A percentile compares a stretch with the other conserved stretches of the same genome.
phyloP scores from a whole-genome alignment of 1,284 basidiomycete genomes.

The Marasmius tenuissimus region DNA sequence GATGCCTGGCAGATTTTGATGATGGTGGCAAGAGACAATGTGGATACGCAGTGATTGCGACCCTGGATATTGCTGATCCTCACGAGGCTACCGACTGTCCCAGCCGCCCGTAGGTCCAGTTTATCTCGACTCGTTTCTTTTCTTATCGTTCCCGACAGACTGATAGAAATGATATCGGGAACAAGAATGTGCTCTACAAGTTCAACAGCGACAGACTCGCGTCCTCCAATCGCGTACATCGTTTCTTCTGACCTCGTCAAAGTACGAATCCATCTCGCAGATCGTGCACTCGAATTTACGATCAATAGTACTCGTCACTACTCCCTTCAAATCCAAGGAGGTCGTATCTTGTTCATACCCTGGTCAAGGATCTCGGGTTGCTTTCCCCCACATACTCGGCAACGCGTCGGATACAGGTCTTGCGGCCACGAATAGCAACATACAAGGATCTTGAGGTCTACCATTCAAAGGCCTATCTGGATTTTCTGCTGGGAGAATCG shows the following conservation, averaged over 20 bases:
- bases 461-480: slow-evolving; percentile 58
- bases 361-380: slow-evolving; percentile 61
- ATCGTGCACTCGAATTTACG: not conserved
- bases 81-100: too few relatives aligned
- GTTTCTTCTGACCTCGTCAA: slow-evolving; percentile 58
- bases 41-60: too few relatives aligned
- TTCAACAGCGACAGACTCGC: not conserved
- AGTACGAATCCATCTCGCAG: slow-evolving; percentile 25
- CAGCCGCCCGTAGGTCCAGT: too few relatives aligned
- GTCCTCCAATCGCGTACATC: slow-evolving; percentile 42
- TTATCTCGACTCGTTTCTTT: too few relatives aligned
- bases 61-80: too few relatives aligned
- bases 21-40: too few relatives aligned
- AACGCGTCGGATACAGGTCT: slow-evolving; percentile 36
- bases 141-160: too few relatives aligned
- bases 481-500: slow-evolving; percentile 44
- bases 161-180: too few relatives aligned
- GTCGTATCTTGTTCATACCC: slow-evolving; percentile 78
- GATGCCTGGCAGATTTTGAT: too few relatives aligned
- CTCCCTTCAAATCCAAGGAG: slow-evolving; percentile 83
- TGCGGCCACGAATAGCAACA: slow-evolving; percentile 55
- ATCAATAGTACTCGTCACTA: slow-evolving; percentile 55
- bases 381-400: slow-evolving; percentile 33
- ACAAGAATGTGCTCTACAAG: too few relatives aligned
- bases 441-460: slow-evolving; percentile 52